Evolutionary conservation across 768 basidiomycete species (phyloP), one percentile per base, ranked within the genome.

Genomic region (Tylopilus balloui): DNA sequence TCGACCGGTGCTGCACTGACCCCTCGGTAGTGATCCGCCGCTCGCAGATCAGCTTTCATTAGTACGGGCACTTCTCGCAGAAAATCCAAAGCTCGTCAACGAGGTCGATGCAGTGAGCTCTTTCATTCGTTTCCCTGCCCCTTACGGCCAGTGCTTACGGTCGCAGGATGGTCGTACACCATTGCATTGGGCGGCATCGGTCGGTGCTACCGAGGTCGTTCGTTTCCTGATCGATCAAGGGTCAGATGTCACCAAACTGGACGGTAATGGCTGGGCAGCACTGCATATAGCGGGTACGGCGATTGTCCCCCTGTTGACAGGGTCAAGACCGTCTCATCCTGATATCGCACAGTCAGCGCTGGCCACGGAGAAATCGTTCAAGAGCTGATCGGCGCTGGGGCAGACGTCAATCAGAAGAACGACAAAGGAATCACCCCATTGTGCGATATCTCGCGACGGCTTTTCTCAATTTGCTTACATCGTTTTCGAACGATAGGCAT

Each of bases 111-210:
- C 64, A 57, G 88, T 90, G 69, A 44, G 72, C 51, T 15, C 1
- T 12, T 19, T 40, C 14, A 5, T 38, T 39, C 23, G 0, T 31
- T 6, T 0, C 6, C 2, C 8, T 12, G 3, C 10, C 3, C 1
- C 21, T n/a, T 2, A 12, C 8, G 19, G 19, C 21, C 6, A 23
- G 24, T 32, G 17, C 4, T 19, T 6, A 46, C 15, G 12, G 17
- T 38, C 36, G 45, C 51, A 90, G 88, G 89, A 92, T 63, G 83
- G 76, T 32, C 75, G 90, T 28, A 88, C 90, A 0, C 78, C 90
- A 9, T 69, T 92, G n/a, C 90, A 92, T 60, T 91, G 88, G 88
- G 86, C 88, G 48, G 81, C 88, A 12, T 84, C 83, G 11, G 80
- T 80, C 17, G 88, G 87, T 43, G 77, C 83, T 34, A 64, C 79